Percentiles rank a stretch among this genome's conserved stretches.
Evolutionary conservation across 2,329 filamentous ascomycete genomes (phyloP).

Genomic region (Scleromitrula shiraiana): DNA sequence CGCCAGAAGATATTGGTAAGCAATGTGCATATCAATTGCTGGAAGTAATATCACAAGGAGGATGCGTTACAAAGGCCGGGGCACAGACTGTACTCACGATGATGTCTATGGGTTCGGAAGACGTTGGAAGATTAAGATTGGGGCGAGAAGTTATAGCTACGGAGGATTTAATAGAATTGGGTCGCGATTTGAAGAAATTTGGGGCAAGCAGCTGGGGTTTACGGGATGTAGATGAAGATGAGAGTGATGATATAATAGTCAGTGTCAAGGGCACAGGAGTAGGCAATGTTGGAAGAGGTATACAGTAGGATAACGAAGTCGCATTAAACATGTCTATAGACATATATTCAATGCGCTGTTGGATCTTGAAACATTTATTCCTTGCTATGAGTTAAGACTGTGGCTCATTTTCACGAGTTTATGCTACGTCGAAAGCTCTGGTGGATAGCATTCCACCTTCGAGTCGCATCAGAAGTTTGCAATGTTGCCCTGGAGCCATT

Average conservation of each 20-base stretch:
- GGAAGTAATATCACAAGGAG: conserved; percentile 73
- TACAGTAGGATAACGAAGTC: conserved; percentile 42
- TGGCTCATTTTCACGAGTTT: conserved; percentile 7
- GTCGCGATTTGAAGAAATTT: conserved; percentile 80
- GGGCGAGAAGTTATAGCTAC: conserved; percentile 75
- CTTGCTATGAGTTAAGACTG: background rate
- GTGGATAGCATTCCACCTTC: conserved; percentile 22
- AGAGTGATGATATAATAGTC: conserved; percentile 63
- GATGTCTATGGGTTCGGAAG: conserved; percentile 97
- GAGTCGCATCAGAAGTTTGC: conserved; percentile 26
- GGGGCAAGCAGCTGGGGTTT: conserved; percentile 88
- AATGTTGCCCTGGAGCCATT: conserved; percentile 19
- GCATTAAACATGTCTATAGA: background rate
- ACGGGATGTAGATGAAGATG: conserved; percentile 60
- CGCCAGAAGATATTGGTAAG: conserved; percentile 86
- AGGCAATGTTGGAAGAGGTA: conserved; percentile 90
- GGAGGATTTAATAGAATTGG: conserved; percentile 71
- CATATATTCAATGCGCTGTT: background rate
- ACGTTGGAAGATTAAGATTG: conserved; percentile 79
- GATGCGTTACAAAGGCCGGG: conserved; percentile 68
- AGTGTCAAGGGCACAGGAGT: conserved; percentile 90
- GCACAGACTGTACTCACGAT: conserved; percentile 70
- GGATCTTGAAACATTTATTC: background rate
- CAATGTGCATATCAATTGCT: conserved; percentile 83
- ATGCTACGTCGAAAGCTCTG: conserved; percentile 22